phyloP scores from a whole-genome alignment of 768 basidiomycete genomes.

The Phylloporus arenicola region DNA sequence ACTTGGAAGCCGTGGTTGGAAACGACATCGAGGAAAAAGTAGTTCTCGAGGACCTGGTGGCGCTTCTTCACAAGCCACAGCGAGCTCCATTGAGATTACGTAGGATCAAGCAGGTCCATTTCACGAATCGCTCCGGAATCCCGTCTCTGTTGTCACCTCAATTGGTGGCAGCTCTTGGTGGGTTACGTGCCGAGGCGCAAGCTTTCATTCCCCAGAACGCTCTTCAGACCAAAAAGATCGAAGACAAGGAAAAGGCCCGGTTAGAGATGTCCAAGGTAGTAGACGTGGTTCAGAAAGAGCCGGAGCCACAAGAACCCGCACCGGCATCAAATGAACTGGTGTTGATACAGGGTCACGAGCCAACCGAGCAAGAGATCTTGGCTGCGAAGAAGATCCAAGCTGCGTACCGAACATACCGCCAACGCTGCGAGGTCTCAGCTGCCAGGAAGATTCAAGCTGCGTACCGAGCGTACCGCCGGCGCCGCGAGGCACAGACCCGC shows the following conservation, averaged over 20 bases:
- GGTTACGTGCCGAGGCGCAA: conserved; percentile 13
- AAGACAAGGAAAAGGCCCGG: conserved; percentile 1
- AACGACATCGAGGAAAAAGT: conserved; percentile 8
- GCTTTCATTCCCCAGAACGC: conserved; percentile 13
- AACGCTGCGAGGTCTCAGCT: conserved; percentile 19
- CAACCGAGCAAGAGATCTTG: conserved; percentile 23
- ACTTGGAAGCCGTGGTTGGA: conserved; percentile 12
- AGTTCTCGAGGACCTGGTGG: conserved; percentile 20
- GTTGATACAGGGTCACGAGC: conserved; percentile 13
- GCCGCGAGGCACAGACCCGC: not conserved
- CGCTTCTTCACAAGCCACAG: conserved; percentile 17
- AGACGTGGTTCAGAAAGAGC: conserved; percentile 11
- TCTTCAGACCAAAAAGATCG: not conserved
- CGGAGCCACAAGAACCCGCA: conserved; percentile 8
- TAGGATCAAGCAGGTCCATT: conserved; percentile 30
- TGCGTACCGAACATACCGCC: conserved; percentile 9
- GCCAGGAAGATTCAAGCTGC: conserved; percentile 21
- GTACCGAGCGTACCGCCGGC: conserved; percentile 8
- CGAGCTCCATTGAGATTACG: not conserved
- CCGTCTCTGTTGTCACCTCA: conserved; percentile 22
- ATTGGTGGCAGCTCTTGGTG: conserved; percentile 9
- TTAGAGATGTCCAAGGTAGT: not conserved
- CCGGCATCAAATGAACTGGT: conserved; percentile 11
- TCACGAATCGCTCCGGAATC: conserved; percentile 26
- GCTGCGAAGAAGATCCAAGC: conserved; percentile 24